phyloP scores from a whole-genome alignment of 1,284 basidiomycete species.

The Cryptococcus sp. region DNA sequence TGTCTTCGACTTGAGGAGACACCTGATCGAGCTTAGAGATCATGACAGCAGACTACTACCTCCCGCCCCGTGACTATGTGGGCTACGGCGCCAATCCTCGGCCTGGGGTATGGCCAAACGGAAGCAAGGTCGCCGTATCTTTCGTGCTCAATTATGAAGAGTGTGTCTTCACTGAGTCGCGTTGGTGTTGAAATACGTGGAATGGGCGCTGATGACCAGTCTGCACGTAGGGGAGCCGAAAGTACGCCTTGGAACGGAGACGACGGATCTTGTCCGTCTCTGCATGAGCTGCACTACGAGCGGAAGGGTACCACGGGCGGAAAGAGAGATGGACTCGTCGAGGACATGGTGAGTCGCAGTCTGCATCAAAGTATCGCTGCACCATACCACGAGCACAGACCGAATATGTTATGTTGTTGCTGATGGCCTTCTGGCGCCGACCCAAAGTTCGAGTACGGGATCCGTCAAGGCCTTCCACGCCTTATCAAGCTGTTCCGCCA shows the following conservation, averaged over 20 bases:
- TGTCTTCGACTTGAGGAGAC: too few relatives aligned
- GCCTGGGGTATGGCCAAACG: constrained; percentile 21
- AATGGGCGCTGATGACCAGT: not conserved
- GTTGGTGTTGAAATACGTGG: not conserved
- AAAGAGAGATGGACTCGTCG: constrained; percentile 44
- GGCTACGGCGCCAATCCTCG: constrained; percentile 27
- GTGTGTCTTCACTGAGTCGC: constrained; percentile 6
- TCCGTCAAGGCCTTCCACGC: constrained; percentile 50
- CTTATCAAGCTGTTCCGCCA: constrained; percentile 48
- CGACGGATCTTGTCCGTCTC: constrained; percentile 13
- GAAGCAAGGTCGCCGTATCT: constrained; percentile 26
- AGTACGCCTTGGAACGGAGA: constrained; percentile 33
- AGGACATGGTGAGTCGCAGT: constrained; percentile 28
- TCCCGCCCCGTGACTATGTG: constrained; percentile 29
- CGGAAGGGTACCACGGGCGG: constrained; percentile 22
- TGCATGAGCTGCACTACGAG: constrained; percentile 29
- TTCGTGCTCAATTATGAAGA: constrained; percentile 34
- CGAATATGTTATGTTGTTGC: not conserved
- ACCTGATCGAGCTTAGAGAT: too few relatives aligned
- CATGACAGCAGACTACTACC: not conserved
- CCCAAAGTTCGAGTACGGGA: constrained; percentile 49
- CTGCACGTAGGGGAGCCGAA: constrained; percentile 22
- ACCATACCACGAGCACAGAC: not conserved
- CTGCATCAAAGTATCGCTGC: not conserved
- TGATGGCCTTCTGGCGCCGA: not conserved